Evolutionary conservation across 2,329 filamentous ascomycete species (phyloP), one percentile per base, ranked within the genome.

Genomic region (Chaetothyriales sp.): DNA sequence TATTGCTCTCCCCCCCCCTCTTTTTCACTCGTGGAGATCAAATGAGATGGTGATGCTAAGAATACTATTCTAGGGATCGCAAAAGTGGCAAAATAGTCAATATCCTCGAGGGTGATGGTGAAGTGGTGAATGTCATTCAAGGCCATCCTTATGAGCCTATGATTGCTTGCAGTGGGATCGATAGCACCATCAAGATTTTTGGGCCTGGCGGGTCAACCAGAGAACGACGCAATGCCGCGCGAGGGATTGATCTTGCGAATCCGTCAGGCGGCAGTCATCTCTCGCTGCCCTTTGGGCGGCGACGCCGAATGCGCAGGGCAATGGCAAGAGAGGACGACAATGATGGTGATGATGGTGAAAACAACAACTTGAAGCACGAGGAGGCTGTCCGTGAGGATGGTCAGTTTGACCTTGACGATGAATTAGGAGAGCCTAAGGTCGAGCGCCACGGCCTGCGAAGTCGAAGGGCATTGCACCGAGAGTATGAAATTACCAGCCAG

Each of bases 61-160:
- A 5, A 10, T 32, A 12, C 32, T 39, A 4, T 15, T 39, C 32
- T 39, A 39, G 32, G 32, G 79, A 84, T 57, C 73, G 75, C 50
- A 78, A 80, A 59, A 79, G 77, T 3, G 68, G 70, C 18, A 68
- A 78, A 51, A 65, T 84, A 47, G 69, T 83, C 47, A 82, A 82
- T 59, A 79, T 84, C 15, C 68, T 83, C 5, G 74, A 81, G 61
- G 80, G 77, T 1, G 80, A 84, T 61, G 76, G 76, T 20, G 80
- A 84, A 55, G 77, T 82, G n/a, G 80, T 83, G 51, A 84, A 84
- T 58, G 80, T 84, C 15, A 69, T 82, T 12, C 78, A 81, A 71
- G 77, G 76, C 1, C 80, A 84, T 61, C 80, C 80, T 1, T 81
- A 81, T 57, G 80, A 84, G 61, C 78, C 80, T 1, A 77, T 78